Evolutionary conservation across 352 stramenopile species (phyloP).

Genomic region (Aphanomyces stellatus): DNA sequence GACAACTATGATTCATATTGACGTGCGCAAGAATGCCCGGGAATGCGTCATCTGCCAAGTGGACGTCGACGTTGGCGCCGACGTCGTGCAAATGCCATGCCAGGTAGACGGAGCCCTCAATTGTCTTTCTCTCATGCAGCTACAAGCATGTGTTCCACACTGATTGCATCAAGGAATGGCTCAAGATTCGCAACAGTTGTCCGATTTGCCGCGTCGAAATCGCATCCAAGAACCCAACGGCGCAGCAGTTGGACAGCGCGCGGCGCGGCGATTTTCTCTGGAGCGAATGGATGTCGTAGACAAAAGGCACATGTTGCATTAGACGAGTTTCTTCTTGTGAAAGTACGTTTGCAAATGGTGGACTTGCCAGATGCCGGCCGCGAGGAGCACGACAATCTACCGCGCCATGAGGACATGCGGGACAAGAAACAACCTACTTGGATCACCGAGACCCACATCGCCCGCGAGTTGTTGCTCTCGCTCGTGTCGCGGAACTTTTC

Average conservation of each 20-base stretch:
- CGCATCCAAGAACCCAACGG: constrained; percentile 33
- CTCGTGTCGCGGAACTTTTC: constrained; percentile 55
- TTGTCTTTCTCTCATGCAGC: not conserved
- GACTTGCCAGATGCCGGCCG: constrained; percentile 66
- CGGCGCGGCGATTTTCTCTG: constrained; percentile 50
- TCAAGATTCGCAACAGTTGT: constrained; percentile 77
- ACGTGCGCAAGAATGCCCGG: constrained; percentile 52
- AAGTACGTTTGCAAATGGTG: constrained; percentile 76
- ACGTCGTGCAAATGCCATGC: constrained; percentile 59
- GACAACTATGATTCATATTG: constrained; percentile 46
- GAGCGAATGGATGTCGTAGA: constrained; percentile 72
- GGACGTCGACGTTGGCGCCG: constrained; percentile 58
- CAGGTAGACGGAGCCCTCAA: constrained; percentile 28
- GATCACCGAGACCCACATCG: constrained; percentile 75
- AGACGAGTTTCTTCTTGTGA: constrained; percentile 83
- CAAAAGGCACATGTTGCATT: not conserved
- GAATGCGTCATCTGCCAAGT: constrained; percentile 80
- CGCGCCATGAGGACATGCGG: not conserved
- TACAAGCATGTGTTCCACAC: constrained; percentile 76
- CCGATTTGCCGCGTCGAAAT: constrained; percentile 76
- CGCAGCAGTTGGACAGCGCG: constrained; percentile 27
- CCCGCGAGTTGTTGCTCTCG: constrained; percentile 67
- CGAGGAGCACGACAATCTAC: constrained; percentile 58
- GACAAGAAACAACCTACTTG: constrained; percentile 30
- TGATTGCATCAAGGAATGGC: constrained; percentile 63